These are phyloP conservation scores for Chaetomium cochliodes DNA, from an alignment of 495 filamentous ascomycete species.

Conservation along the genomic window DNA sequence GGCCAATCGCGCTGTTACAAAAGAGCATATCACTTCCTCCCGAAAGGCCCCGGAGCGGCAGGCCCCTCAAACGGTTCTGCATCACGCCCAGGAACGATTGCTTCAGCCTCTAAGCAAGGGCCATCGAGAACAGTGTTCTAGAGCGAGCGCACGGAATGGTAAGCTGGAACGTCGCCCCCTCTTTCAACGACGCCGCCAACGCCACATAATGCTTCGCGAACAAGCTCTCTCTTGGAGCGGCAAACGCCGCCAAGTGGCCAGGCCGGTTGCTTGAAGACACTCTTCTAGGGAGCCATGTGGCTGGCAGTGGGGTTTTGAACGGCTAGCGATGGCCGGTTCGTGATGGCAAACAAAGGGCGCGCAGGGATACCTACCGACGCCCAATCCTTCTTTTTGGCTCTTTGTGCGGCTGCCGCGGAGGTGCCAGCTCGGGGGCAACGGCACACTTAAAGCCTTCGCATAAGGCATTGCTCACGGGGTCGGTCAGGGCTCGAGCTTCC, in stretches of 20 bases:
- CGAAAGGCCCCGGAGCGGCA: conserved; percentile 62
- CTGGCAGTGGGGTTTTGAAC: not conserved
- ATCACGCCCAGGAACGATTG: conserved; percentile 67
- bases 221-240: not conserved
- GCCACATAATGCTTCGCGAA: not conserved
- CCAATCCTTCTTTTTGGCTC: not conserved
- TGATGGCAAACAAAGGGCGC: conserved; percentile 15
- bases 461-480: not conserved
- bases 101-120: conserved; percentile 59
- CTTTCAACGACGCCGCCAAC: conserved; percentile 6
- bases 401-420: conserved; percentile 6
- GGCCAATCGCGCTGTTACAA: conserved; percentile 66
- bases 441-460: conserved; percentile 11
- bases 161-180: not conserved
- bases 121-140: not conserved
- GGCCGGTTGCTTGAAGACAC: not conserved
- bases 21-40: conserved; percentile 61
- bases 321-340: not conserved
- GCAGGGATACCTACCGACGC: conserved; percentile 3
- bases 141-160: conserved; percentile 2
- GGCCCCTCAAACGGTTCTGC: conserved; percentile 70
- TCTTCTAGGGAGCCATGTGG: conserved; percentile 9
- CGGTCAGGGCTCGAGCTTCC: not conserved
- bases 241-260: not conserved
- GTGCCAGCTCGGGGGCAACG: not conserved